Base-by-base conservation (phyloP, 768 basidiomycete genomes). In the Hydnomerulius pinastri region DNA sequence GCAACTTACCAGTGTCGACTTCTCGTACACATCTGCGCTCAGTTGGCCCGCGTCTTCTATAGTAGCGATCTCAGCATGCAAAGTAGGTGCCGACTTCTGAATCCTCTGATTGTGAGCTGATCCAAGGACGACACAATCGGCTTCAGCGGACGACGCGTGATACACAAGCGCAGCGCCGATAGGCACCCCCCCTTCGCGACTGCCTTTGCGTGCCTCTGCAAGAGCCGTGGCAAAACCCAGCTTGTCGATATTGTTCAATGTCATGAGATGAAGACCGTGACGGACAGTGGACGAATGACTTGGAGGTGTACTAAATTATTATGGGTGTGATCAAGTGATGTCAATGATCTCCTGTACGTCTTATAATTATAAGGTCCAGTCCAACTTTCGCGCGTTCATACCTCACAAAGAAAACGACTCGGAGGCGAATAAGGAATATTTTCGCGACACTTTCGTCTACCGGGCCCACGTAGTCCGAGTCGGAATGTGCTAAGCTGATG, bases 171-270 rank as follows among this genome's bases (percentile, higher is more conserved):
- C 74, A 3, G 76, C 74, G 17, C 81, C 80, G 52, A 83, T 82
- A 13, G 80, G 80, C 8, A 82, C 73, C 1, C 82, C 81, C 5
- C 78, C 77, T 55, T 81, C 74, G 0, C 42, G 52, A 21, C 70
- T 68, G 45, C 77, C 72, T 28, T 69, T 69, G 18, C 57, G 55
- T 0, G 77, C 80, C 52, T 80, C 68, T 9, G 37, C 52, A 47
- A 63, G 43, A 13, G 66, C 67, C 12, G 51, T 51, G n/a, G 50
- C 30, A 39, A 65, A 43, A 38, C 63, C 66, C 23, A 63, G 38
- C 11, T 41, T 48, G 56, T 63, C 62, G 25, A 46, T 10, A 32
- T 25, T 18, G 20, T 46, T 13, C 44, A 46, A 15, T 46, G 13
- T 12, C 33, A 13, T 13, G 8, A 32, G 30, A 32, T 7, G 8